Percentiles rank a stretch among this genome's conserved stretches.
Conservation (phyloP, 352 stramenopile species). For the Phytophthora litchii region DNA sequence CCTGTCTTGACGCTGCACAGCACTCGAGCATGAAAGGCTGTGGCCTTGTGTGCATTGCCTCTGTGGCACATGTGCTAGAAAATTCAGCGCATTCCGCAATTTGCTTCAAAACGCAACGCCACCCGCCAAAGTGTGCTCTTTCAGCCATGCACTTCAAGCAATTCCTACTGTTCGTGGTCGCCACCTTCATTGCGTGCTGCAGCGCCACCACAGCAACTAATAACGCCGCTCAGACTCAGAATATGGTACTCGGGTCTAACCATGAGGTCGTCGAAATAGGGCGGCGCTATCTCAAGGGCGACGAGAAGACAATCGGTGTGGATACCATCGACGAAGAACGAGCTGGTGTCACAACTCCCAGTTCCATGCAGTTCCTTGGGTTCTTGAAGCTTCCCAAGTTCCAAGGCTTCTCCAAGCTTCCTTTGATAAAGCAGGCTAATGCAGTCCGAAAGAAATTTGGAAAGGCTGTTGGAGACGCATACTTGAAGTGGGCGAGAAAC, state of each 20-base stretch:
- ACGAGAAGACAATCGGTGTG: not conserved
- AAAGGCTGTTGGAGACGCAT: no score
- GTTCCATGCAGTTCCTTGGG: not conserved
- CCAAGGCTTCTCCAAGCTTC: slow-evolving; percentile 5
- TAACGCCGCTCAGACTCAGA: not conserved
- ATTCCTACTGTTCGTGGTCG: slow-evolving; percentile 4
- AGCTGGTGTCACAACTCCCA: slow-evolving; percentile 2
- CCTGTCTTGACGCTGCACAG: no score
- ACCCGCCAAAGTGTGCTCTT: no score
- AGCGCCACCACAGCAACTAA: not conserved
- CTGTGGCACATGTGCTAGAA: no score
- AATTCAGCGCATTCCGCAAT: not conserved
- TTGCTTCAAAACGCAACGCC: no score
- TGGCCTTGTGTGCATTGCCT: no score
- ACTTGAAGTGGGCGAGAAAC: no score
- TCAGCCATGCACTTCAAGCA: slow-evolving; percentile 5
- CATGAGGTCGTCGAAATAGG: not conserved
- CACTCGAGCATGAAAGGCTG: no score
- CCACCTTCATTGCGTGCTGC: slow-evolving; percentile 1
- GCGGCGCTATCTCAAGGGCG: slow-evolving; percentile 7
- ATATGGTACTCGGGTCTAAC: not conserved
- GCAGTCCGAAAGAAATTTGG: no score
- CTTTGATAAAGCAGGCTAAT: slow-evolving; percentile 7
- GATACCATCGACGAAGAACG: slow-evolving; percentile 4
- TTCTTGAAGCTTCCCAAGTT: no score